These are phyloP conservation scores for Magnaporthales sp. DNA, from an alignment of 2,329 filamentous ascomycete species.

Conservation along the genomic window DNA sequence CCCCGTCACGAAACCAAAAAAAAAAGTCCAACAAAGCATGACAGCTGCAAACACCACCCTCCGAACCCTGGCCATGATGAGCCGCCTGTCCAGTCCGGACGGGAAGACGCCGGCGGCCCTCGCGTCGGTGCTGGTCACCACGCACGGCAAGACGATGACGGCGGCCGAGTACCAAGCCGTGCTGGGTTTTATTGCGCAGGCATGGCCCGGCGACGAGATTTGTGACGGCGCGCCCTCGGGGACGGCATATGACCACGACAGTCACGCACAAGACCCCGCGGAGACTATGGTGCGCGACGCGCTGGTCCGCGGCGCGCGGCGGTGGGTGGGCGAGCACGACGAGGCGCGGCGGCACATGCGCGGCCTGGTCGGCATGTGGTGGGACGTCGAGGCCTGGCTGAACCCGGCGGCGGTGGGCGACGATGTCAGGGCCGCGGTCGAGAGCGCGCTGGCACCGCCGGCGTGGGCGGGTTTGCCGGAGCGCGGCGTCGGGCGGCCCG, in stretches of 20 bases:
- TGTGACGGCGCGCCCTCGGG: not conserved
- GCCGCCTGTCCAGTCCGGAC: not conserved
- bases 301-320: not conserved
- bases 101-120: not conserved
- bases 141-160: not conserved
- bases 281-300: not conserved
- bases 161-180: not conserved
- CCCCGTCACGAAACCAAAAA: not conserved
- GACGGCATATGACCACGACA: not conserved
- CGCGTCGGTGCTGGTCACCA: not conserved
- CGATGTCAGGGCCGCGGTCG: not conserved
- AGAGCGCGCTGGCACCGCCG: not conserved
- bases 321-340: slow-evolving; percentile 3
- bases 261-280: not conserved
- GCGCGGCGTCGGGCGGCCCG: not conserved
- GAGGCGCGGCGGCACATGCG: not conserved
- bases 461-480: not conserved
- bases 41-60: not conserved
- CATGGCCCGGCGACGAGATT: not conserved
- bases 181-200: not conserved
- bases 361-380: slow-evolving; percentile 4
- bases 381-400: not conserved
- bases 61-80: slow-evolving; percentile 1
- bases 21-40: slow-evolving; percentile 1
- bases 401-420: not conserved